Conservation (phyloP, 176 grass and related monocot species). For the Hordeum marinum region DNA sequence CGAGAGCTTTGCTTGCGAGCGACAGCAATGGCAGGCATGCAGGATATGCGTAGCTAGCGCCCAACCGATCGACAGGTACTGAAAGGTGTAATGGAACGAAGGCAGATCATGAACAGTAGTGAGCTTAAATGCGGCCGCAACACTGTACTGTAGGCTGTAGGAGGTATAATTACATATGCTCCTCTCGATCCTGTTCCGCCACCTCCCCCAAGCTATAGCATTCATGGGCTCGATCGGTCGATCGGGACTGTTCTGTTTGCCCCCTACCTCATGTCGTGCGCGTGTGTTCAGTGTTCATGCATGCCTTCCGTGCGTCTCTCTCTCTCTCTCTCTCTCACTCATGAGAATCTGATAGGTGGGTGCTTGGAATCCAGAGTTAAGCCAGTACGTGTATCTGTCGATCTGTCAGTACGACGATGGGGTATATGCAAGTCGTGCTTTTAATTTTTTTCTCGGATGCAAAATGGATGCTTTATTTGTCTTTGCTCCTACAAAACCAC, state of each 20-base stretch:
- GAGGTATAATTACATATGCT: background rate
- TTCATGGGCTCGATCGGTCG: conserved; percentile 11
- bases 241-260: conserved; percentile 8
- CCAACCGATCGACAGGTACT: conserved; percentile 9
- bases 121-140: background rate
- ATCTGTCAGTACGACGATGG: background rate
- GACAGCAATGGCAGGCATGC: background rate
- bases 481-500: too few relatives aligned
- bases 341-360: background rate
- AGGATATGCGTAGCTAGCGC: background rate
- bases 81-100: background rate
- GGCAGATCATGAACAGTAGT: background rate
- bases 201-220: background rate
- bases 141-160: background rate
- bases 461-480: too few relatives aligned
- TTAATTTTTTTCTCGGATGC: too few relatives aligned
- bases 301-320: background rate
- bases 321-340: background rate
- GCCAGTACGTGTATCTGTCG: background rate
- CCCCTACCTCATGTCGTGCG: conserved; percentile 7
- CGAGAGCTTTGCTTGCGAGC: background rate
- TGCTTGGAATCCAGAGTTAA: conserved; percentile 7
- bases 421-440: background rate
- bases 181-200: conserved; percentile 3
- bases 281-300: background rate